These are phyloP conservation scores for Euphrasia confusa DNA, from an alignment of 257 asterid species.

Conservation along the genomic window DNA sequence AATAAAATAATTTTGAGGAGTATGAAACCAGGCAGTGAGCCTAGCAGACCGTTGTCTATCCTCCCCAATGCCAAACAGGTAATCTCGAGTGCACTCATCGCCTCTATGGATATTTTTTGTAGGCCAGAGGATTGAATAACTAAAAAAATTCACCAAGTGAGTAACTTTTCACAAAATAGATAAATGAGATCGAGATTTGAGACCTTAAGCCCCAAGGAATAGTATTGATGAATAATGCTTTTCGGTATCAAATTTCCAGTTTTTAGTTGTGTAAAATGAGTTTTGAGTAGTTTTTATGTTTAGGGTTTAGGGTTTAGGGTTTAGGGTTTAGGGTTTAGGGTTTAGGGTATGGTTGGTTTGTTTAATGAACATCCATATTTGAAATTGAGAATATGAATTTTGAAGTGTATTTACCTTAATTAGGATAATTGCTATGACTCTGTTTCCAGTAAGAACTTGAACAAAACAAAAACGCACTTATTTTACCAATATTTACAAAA, in stretches of 20 bases:
- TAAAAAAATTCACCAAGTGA: constrained; percentile 32
- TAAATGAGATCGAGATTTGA: constrained; percentile 7
- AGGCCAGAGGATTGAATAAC: constrained; percentile 93
- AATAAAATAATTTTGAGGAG: constrained; percentile 76
- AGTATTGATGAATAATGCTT: background rate
- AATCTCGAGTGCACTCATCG: constrained; percentile 90
- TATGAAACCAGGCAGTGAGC: constrained; percentile 97
- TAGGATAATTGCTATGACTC: background rate
- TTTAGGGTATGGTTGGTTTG: background rate
- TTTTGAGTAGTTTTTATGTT: background rate
- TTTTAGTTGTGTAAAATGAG: background rate
- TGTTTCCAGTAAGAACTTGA: background rate
- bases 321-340: no score
- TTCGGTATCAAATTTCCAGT: background rate
- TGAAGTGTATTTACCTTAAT: background rate
- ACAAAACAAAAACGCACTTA: no score
- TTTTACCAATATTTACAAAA: background rate
- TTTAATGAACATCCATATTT: background rate
- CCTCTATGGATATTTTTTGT: constrained; percentile 47
- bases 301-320: no score
- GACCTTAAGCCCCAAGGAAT: background rate
- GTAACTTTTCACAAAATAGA: constrained; percentile 20
- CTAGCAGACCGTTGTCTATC: constrained; percentile 92
- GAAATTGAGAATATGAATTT: background rate
- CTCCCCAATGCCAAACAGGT: constrained; percentile 82